phyloP scores from a whole-genome alignment of 192 early-diverging fungal species.

The Coemansia erecta region DNA sequence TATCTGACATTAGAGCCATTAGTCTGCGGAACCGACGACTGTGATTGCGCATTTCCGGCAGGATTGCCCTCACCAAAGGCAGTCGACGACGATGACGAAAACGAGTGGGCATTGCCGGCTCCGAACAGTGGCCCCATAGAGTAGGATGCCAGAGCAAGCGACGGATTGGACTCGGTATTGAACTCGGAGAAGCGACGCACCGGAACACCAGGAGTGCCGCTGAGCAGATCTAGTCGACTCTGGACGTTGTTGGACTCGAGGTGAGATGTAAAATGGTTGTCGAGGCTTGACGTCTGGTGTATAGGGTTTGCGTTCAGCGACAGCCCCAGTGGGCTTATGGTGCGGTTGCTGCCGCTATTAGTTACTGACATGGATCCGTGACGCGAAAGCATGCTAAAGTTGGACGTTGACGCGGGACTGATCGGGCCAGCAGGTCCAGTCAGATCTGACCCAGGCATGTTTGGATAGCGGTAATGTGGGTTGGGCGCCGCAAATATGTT shows the following conservation, averaged over 20 bases:
- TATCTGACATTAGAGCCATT: constrained; percentile 7
- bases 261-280: constrained; percentile 27
- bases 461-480: constrained; percentile 29
- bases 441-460: constrained; percentile 11
- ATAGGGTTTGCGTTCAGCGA: constrained; percentile 33
- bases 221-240: constrained; percentile 13
- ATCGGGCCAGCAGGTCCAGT: constrained; percentile 14
- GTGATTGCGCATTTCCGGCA: neutral
- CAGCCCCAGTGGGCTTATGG: constrained; percentile 41
- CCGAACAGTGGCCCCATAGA: constrained; percentile 25
- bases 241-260: constrained; percentile 14
- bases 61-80: neutral
- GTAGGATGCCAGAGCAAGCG: constrained; percentile 28
- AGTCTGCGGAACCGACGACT: neutral
- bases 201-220: constrained; percentile 6
- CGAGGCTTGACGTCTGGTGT: constrained; percentile 42
- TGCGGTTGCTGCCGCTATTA: constrained; percentile 32
- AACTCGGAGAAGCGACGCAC: constrained; percentile 36
- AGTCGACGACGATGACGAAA: neutral
- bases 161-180: constrained; percentile 12
- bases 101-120: constrained; percentile 9
- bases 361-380: constrained; percentile 39
- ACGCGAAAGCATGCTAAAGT: constrained; percentile 40
- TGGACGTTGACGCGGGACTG: constrained; percentile 33
- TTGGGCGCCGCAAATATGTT: constrained; percentile 41